phyloP scores from a whole-genome alignment of 257 asterid genomes.

The Solanum verrucosum region DNA sequence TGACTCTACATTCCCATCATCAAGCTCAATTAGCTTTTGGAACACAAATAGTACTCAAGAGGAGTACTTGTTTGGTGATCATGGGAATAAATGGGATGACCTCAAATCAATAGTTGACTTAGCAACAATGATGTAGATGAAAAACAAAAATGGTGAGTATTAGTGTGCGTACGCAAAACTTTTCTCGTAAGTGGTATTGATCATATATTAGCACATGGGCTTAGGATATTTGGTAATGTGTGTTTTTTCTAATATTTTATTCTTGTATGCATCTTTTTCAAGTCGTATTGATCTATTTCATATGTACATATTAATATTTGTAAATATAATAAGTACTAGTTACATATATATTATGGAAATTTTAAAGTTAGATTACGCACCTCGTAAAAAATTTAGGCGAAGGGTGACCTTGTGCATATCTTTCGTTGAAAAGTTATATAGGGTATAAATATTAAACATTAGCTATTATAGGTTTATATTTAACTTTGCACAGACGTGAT shows the following conservation, averaged over 20 bases:
- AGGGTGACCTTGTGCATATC: not conserved
- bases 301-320: not conserved
- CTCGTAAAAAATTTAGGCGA: not conserved
- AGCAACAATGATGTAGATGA: not conserved
- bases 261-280: not conserved
- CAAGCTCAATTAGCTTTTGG: not conserved
- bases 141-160: not conserved
- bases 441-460: not conserved
- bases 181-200: not conserved
- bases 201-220: not conserved
- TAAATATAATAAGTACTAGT: not conserved
- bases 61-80: not conserved
- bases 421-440: too few relatives aligned
- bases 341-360: not conserved
- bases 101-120: slow-evolving; percentile 6
- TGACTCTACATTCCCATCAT: not conserved
- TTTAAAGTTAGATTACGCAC: not conserved
- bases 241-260: not conserved
- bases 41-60: not conserved
- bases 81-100: slow-evolving; percentile 8
- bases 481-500: not conserved
- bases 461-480: not conserved
- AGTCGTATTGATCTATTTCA: not conserved
- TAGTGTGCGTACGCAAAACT: not conserved
- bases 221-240: not conserved